phyloP scores from a whole-genome alignment of 1,284 basidiomycete genomes.

The Thelephora terrestris region DNA sequence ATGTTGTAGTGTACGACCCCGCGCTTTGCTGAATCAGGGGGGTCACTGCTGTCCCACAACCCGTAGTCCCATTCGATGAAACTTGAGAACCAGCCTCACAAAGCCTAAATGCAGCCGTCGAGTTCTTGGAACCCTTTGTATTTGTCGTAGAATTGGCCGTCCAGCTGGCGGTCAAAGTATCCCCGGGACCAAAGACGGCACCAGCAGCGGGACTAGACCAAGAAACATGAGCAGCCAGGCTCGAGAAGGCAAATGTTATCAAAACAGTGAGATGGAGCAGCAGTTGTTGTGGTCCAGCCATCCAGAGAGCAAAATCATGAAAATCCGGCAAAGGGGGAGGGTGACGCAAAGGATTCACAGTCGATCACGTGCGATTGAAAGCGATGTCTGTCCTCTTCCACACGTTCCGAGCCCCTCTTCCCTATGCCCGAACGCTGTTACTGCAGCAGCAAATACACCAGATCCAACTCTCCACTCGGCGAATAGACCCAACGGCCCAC shows the following conservation, averaged over 20 bases:
- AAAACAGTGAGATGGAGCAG: neutral
- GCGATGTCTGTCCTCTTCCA: conserved; percentile 64
- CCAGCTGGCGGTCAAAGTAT: conserved; percentile 23
- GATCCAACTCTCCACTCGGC: conserved; percentile 46
- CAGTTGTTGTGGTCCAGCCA: neutral
- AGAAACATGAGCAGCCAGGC: conserved; percentile 11
- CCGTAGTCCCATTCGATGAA: neutral
- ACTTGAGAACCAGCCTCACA: conserved; percentile 10
- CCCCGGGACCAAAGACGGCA: conserved; percentile 20
- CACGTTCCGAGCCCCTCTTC: conserved; percentile 61
- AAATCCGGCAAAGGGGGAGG: neutral
- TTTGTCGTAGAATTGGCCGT: conserved; percentile 4
- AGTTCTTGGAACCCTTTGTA: conserved; percentile 3
- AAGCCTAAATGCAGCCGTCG: conserved; percentile 17
- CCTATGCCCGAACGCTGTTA: conserved; percentile 59
- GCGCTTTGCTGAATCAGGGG: conserved; percentile 26
- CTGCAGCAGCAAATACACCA: conserved; percentile 65
- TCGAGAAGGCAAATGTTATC: neutral
- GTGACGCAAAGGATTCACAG: neutral
- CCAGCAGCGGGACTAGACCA: conserved; percentile 22
- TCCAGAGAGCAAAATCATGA: too few relatives aligned
- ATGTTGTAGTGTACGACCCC: conserved; percentile 20
- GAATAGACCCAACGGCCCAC: conserved; percentile 28
- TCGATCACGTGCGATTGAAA: conserved; percentile 20
- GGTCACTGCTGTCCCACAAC: conserved; percentile 30